Evolutionary conservation across 1,139 yeast genomes (phyloP), one percentile per base, ranked within the genome.

Genomic region (Taiozyma sp.): DNA sequence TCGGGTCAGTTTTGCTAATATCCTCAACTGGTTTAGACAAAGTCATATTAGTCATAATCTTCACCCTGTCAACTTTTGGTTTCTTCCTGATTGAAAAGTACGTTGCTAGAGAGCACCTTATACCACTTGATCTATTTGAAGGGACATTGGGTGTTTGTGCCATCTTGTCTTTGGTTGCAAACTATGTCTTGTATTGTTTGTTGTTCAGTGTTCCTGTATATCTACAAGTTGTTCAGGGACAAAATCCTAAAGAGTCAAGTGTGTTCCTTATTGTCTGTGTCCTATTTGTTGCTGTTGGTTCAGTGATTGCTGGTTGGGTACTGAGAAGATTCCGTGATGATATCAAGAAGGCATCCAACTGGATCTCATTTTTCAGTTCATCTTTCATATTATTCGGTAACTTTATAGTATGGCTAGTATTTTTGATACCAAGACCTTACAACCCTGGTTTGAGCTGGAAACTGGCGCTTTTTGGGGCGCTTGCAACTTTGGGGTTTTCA

Each of bases 171-270:
- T 75, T 82, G 75, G 78, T 80, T 57, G 75, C 74, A 46, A 72
- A 83, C 1, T 76, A 80, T 75, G 72, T 73, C 0, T 64, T 72
- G 13, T 76, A 74, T 55, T 65, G 77, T 40, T 67, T 69, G 38
- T 57, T 81, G 36, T 83, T 78, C 60, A 76, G 79, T 57, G 70
- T 78, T 2, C 88, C 87, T 0, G 66, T 81, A 4, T 82, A 74
- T 59, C 71, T 76, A 49, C 78, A 80, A 46, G 60, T 83, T 4
- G 79, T 81, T 1, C 74, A 81, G 65, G 72, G 73, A 38, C 67
- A 80, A 16, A 69, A 70, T 47, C 77, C 78, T 45, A 87, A 87
- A 16, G 63, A 60, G 56, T 81, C 55, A 71, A 79, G 57, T 67
- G 73, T 68, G 71, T 80, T 68, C 63, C 80, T 67, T 73, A 80